phyloP scores from a whole-genome alignment of 2,329 filamentous ascomycete species.

The Periglandula ipomoeae region DNA sequence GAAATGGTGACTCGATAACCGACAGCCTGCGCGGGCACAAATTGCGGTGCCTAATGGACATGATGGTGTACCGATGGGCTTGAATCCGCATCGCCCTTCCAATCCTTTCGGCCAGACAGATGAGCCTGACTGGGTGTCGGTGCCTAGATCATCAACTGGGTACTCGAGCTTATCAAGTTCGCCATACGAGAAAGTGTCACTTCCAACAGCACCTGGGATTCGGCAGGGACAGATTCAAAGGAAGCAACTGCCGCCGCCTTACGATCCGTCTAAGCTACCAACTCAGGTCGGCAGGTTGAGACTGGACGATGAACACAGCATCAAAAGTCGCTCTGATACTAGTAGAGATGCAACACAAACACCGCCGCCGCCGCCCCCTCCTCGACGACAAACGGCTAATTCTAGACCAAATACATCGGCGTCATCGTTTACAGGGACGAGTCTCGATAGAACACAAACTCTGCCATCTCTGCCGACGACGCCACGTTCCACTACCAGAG shows the following conservation, averaged over 20 bases:
- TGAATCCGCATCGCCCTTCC: slow-evolving; percentile 64
- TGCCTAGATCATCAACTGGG: slow-evolving; percentile 45
- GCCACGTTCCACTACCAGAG: slow-evolving; percentile 17
- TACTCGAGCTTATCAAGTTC: slow-evolving; percentile 50
- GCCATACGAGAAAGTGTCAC: slow-evolving; percentile 48
- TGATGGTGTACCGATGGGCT: slow-evolving; percentile 44
- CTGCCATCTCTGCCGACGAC: slow-evolving; percentile 19
- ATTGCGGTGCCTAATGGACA: slow-evolving; percentile 52
- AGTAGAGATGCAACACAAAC: slow-evolving; percentile 15
- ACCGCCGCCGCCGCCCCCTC: slow-evolving; percentile 30
- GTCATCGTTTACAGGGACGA: slow-evolving; percentile 7
- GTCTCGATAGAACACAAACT: slow-evolving; percentile 16
- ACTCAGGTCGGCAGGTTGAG: slow-evolving; percentile 35
- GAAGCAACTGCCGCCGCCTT: slow-evolving; percentile 43
- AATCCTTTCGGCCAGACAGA: slow-evolving; percentile 72
- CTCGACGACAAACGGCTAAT: slow-evolving; percentile 29
- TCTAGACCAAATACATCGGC: slow-evolving; percentile 9
- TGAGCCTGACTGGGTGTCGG: slow-evolving; percentile 77
- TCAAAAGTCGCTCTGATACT: slow-evolving; percentile 6
- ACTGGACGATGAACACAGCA: slow-evolving; percentile 30
- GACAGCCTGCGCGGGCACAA: slow-evolving; percentile 65
- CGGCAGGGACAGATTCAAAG: slow-evolving; percentile 35
- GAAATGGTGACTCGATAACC: slow-evolving; percentile 63
- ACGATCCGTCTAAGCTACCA: slow-evolving; percentile 36
- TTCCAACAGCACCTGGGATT: slow-evolving; percentile 37